Evolutionary conservation across 345 rosid genomes (phyloP), one percentile per base, ranked within the genome.

Genomic region (Combretum micranthum): DNA sequence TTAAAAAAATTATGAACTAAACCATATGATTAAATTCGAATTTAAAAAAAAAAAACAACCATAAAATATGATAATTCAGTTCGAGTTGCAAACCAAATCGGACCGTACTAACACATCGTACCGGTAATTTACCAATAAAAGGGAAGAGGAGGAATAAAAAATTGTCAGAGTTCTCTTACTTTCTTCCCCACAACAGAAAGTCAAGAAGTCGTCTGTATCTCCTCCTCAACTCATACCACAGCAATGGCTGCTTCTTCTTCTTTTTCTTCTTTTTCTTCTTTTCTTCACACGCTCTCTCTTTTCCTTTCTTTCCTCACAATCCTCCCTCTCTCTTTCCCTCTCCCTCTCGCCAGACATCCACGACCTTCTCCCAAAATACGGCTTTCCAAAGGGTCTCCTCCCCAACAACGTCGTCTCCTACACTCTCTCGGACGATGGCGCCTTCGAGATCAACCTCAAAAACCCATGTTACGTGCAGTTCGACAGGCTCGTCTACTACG

Each of bases 361-460:
- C 53, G 96, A 90, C 62, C 74, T 87, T 52, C 90, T 90, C 47
- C 82, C 80, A 0, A 10, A 15, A 22, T 84, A 72, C 64, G 89
- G 89, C 20, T 74, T 89, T 18, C 97, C 97, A 0, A 79, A 69
- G 59, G 97, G 97, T 26, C 74, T 86, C 21, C 48, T 89, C 46
- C 97, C 97, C 0, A 62, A 61, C 62, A 79, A 77, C 63, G 81
- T 89, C 20, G 62, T 64, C 20, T 86, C 97, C 25, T 86, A 75
- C 77, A 61, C 75, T 13, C 62, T 88, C n/a, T 61, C 76, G 72
- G 57, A 57, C 61, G 67, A 64, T 32, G 89, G 95, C 9, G 73
- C 60, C 22, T 81, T 89, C 86, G 63, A 77, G 57, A 61, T 89
- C 48, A 68, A 70, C 22, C 50, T 86, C 0, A 56, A 16, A 0